Base-by-base conservation (phyloP, 306 rosid species). In the Acacia confusa region DNA sequence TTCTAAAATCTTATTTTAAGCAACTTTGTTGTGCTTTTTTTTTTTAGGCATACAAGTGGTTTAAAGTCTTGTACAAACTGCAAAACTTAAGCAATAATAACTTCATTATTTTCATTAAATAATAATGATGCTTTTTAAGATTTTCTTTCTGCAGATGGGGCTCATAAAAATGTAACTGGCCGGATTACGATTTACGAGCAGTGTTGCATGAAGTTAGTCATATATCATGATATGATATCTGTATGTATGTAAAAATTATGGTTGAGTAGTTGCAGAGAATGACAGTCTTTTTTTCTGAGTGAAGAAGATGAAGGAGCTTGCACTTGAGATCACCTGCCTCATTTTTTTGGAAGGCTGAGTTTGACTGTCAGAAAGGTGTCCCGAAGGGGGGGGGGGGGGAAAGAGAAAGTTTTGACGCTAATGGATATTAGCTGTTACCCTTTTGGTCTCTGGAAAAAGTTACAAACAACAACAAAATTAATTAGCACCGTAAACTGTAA, bases 401-500 rank as follows among this genome's bases (percentile, higher is more conserved):
- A 48, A 24, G 30, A n/a, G 0, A 48, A 20, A 50, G 70, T 47
- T 75, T 75, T 53, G 76, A 58, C 50, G 81, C 78, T 82, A 79
- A 82, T 74, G 87, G 89, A 75, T 69, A 84, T 87, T 74, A 84
- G 82, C 85, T 82, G 84, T 60, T 70, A 44, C 36, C 52, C 85
- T 32, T 79, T 43, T 27, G 70, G 48, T 50, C 68, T 10, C 32
- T 61, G 83, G 77, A 79, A 77, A 79, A 79, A 84, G 53, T 71
- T 48, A 55, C 19, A 25, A 53, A 8, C 25, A 65, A 47, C 72
- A 66, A 80, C 17, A 60, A 22, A 19, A 60, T 60, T 38, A 38
- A 28, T 38, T 76, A 27, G 14, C 78, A 57, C 66, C 25, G 74
- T 69, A 69, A 69, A 43, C 4, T 44, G 57, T 24, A 24, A 24